Base-by-base conservation (phyloP, 495 filamentous ascomycete species). In the Talaromyces ruber region DNA sequence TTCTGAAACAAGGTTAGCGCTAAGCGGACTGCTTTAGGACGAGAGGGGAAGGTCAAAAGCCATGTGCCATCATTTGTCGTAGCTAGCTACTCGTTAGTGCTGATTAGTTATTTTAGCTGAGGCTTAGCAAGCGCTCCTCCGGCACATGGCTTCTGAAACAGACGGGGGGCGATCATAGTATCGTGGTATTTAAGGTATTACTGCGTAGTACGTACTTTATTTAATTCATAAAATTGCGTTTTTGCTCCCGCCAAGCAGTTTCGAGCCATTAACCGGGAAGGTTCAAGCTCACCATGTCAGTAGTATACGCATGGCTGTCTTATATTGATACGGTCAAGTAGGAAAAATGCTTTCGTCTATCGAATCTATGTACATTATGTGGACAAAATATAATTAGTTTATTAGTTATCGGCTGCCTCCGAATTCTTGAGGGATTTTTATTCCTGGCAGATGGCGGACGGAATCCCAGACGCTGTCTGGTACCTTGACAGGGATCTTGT, bases 401-500 rank as follows among this genome's bases (percentile, higher is more conserved):
- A 21, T n/a, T n/a, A n/a, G n/a, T 47, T 26, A 54, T 26, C 51
- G 22, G 28, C 51, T 54, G 22, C 18, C 58, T 37, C 43, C 37
- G 34, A 60, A 30, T 22, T 51, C 59, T 18, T 50, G 37, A 6
- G 37, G 59, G 6, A 60, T 25, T 26, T 60, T 60, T 18, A 60
- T 50, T 25, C 59, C 59, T 8, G 72, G 68, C 30, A 86, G 70
- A 25, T 82, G 81, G 63, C 83, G 84, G 8, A 92, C 93, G 67
- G 91, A 95, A 28, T 78, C 83, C 95, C 93, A 98, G 1, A 97
- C 89, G 68, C 88, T 94, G 57, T 89, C 86, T 16, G 83, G 79
- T 6, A 97, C 89, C 67, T 82, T 85, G 4, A 82, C 74, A 0
- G 94, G 94, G 34, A 97, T 78, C 77, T 97, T 98, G 59, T 91